Base-by-base conservation (phyloP, 2,329 filamentous ascomycete species). In the Cladosporium sp. region DNA sequence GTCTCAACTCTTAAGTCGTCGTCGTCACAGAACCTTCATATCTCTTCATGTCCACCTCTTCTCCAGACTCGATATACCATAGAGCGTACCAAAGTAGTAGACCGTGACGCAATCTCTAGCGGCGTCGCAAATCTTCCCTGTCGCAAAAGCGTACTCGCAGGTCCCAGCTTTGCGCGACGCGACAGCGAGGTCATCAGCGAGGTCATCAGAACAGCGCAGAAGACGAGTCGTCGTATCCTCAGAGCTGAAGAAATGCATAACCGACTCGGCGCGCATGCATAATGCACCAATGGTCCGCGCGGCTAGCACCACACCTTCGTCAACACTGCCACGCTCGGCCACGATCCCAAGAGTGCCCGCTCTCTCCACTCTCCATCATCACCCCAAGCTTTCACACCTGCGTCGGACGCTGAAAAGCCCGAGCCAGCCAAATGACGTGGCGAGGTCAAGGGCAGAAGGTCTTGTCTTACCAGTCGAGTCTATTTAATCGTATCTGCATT, bases 211-310 rank as follows among this genome's bases (percentile, higher is more conserved):
- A 32, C 32, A 14, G 1, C 51, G 51, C 21, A n/a, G 26, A 32
- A 54, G 51, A 54, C 51, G 16, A 32, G 30, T 54, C n/a, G 39
- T 7, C n/a, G 5, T 46, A 21, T 21, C 39, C n/a, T 46, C n/a
- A 4, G 39, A 21, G 39, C 39, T 46, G 39, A 46, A n/a, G 39
- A 46, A 21, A 46, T 46, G 39, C n/a, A 46, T 23, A 21, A 1
- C 21, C 39, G 39, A 46, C 39, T 46, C 39, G 39, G 39, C 39
- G 39, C n/a, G 39, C 39, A 46, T 36, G 56, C 56, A 43, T 58
- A 18, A 43, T 43, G 56, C 56, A 43, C 56, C 56, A 58, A 58
- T 58, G 56, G 56, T 39, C 34, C 34, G 56, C 56, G 56, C 56
- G 56, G 56, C 56, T 58, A 18, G 34, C 56, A 58, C 30, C 56